Base-by-base conservation (phyloP, 2,329 filamentous ascomycete species). In the Trichophyton schoenleinii region DNA sequence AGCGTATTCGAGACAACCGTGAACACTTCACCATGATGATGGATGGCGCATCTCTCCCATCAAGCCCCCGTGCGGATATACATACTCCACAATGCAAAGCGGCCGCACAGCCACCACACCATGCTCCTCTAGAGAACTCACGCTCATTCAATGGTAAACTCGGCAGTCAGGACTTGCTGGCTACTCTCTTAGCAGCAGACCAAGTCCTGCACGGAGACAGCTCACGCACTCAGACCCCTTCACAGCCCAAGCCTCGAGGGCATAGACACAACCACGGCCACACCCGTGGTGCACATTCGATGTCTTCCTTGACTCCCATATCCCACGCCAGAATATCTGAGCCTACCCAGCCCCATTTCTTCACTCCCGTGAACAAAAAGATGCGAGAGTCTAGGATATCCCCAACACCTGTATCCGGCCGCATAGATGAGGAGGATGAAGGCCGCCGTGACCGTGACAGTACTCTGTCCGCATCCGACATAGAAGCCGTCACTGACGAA, bases 1-100 rank as follows among this genome's bases (percentile, higher is more conserved):
- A 86, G 64, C 86, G 92, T 20, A 95, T 97, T 65, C 84, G 88
- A 48, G 89, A 95, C 71, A 96, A 96, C 70, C 81, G 92, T 64
- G 88, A 95, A 70, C 91, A 95, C 69, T 85, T 95, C 67, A 88
- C 89, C 62, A 81, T 82, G 69, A 82, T 95, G 57, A 86, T 88
- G 68, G 87, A 88, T 67, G 44, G 58, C 18, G 87, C 87, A 38
- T 85, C 87, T 63, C 77, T 82, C 62, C 79, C 84, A 62, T 75
- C 86, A 63, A 85, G 83, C 1, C 84, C 86, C 53, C 78, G 78
- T 61, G 70, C 65, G 75, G 80, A 75, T 72, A 79, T 65, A 72
- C 81, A 68, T 34, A 75, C 73, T 2, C 72, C 74, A 62, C 73
- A 77, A 61, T 69, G 74, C 64, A 76, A 75, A 61, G 65, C 73